phyloP scores from a whole-genome alignment of 2,329 filamentous ascomycete genomes.

The Ceratocystis papillata region DNA sequence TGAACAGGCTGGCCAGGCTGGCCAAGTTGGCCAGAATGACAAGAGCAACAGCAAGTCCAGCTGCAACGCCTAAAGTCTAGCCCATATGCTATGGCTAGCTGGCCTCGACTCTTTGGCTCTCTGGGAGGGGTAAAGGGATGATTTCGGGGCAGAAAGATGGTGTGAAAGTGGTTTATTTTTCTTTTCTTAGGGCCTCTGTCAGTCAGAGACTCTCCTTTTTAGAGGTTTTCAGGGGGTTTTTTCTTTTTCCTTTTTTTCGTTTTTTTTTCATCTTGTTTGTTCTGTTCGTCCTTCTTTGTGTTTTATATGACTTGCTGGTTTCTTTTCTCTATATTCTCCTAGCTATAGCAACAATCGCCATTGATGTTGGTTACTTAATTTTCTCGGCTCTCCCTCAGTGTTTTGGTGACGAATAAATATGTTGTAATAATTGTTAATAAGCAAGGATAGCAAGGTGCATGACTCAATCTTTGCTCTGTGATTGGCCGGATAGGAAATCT shows the following conservation, averaged over 20 bases:
- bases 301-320: neutral
- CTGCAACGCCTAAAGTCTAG: neutral
- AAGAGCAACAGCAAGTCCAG: neutral
- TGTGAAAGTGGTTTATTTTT: neutral
- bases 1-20: neutral
- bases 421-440: neutral
- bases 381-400: neutral
- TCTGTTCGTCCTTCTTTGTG: neutral
- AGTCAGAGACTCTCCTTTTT: neutral
- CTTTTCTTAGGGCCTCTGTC: neutral
- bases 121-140: neutral
- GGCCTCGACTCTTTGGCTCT: neutral
- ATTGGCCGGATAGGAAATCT: neutral
- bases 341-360: neutral
- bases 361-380: neutral
- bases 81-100: neutral
- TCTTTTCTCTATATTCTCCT: neutral
- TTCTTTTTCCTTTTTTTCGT: too few species aligned
- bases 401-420: conserved; percentile 8
- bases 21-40: neutral
- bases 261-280: neutral
- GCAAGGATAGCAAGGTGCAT: neutral
- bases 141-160: neutral
- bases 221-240: too few species aligned
- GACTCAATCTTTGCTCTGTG: neutral